A percentile compares a stretch with the other conserved stretches of the same genome.
phyloP scores from a whole-genome alignment of 495 filamentous ascomycete species.

The Hypoxylon fragiforme region DNA sequence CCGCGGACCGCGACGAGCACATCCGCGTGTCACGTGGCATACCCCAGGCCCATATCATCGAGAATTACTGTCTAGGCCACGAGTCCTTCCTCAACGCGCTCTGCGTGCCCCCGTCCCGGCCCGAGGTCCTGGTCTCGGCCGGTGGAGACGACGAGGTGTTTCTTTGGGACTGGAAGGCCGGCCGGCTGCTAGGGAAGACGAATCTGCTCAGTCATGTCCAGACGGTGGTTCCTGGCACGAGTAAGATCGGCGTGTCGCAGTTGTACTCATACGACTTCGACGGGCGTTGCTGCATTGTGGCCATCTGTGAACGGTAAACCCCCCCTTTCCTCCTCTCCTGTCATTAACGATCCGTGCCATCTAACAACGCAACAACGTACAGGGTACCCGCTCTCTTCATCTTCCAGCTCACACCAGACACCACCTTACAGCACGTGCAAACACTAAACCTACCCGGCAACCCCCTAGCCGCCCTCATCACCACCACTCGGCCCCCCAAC shows the following conservation, averaged over 20 bases:
- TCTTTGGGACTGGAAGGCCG: slow-evolving; percentile 78
- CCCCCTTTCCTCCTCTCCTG: background rate
- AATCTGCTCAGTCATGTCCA: slow-evolving; percentile 51
- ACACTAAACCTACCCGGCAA: slow-evolving; percentile 61
- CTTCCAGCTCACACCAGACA: slow-evolving; percentile 52
- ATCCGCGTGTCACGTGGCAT: slow-evolving; percentile 85
- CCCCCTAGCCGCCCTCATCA: slow-evolving; percentile 58
- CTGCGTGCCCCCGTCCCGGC: slow-evolving; percentile 59
- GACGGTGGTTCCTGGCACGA: slow-evolving; percentile 30
- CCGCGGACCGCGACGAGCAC: slow-evolving; percentile 93
- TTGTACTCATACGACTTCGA: slow-evolving; percentile 42
- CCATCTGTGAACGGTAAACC: slow-evolving; percentile 69
- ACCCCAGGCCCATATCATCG: slow-evolving; percentile 86
- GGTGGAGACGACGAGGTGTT: slow-evolving; percentile 80
- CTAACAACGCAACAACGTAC: slow-evolving; percentile 34
- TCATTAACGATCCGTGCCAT: background rate
- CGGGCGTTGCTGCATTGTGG: slow-evolving; percentile 51
- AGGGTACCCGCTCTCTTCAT: slow-evolving; percentile 65
- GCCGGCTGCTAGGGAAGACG: slow-evolving; percentile 55
- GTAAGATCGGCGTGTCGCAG: slow-evolving; percentile 56
- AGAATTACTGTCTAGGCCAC: slow-evolving; percentile 86
- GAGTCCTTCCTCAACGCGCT: slow-evolving; percentile 77
- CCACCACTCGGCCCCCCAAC: slow-evolving; percentile 19
- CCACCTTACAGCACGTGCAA: slow-evolving; percentile 48
- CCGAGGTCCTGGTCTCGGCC: slow-evolving; percentile 73